phyloP scores from a whole-genome alignment of 441 rosid genomes.

The Raphanus hybrid region DNA sequence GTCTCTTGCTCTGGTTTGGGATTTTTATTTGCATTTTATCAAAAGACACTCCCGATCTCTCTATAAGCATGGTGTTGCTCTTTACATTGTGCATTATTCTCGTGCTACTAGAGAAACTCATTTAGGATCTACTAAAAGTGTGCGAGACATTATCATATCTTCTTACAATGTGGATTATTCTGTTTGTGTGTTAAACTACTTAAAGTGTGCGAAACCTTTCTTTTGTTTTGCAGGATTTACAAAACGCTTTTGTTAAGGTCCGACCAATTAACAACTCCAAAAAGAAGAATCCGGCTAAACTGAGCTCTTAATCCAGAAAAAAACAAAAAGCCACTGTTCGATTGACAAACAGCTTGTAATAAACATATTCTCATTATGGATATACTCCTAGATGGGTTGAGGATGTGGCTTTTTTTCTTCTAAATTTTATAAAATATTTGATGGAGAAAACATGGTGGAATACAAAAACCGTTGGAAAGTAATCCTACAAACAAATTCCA shows the following conservation, averaged over 20 bases:
- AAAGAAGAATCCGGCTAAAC: constrained; percentile 40
- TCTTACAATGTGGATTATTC: background rate
- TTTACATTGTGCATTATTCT: background rate
- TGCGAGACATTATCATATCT: background rate
- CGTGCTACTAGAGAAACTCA: background rate
- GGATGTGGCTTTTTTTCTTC: background rate
- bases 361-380: constrained; percentile 8
- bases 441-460: background rate
- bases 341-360: background rate
- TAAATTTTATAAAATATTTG: background rate
- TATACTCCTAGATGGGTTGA: constrained; percentile 10
- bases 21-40: background rate
- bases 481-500: no score
- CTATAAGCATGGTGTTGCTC: background rate
- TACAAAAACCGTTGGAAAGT: no score
- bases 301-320: constrained; percentile 15
- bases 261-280: constrained; percentile 85
- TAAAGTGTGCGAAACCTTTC: background rate
- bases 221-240: constrained; percentile 56
- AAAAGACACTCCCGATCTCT: background rate
- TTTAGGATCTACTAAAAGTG: background rate
- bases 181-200: background rate
- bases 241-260: constrained; percentile 69
- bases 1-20: constrained; percentile 15
- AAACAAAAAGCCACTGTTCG: constrained; percentile 2